Evolutionary conservation across 108 stramenopile species (phyloP).

Genomic region (Epipyxis sp.): DNA sequence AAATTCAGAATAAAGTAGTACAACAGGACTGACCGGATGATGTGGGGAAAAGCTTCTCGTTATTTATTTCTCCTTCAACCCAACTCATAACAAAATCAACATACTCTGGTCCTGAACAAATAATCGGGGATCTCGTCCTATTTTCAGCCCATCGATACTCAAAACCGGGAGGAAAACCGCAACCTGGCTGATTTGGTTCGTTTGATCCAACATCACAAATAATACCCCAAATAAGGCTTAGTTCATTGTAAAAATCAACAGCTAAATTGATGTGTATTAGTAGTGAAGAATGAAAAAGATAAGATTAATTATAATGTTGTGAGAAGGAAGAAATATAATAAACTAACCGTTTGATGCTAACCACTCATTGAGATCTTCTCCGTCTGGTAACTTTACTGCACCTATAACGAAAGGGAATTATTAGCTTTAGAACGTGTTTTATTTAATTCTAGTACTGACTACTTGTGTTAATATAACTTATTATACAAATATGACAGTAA

Average conservation of each 20-base stretch:
- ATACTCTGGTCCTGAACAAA: slow-evolving; percentile 40
- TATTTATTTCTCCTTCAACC: slow-evolving; percentile 61
- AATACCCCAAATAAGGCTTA: slow-evolving; percentile 54
- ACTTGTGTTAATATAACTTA: too few species aligned
- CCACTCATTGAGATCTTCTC: slow-evolving; percentile 57
- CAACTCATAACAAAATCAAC: slow-evolving; percentile 60
- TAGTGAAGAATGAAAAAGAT: neutral
- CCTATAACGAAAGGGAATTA: neutral
- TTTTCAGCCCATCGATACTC: slow-evolving; percentile 46
- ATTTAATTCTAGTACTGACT: too few species aligned
- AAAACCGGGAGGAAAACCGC: slow-evolving; percentile 37
- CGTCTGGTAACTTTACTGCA: slow-evolving; percentile 34
- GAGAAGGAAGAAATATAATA: neutral
- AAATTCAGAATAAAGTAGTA: slow-evolving; percentile 2
- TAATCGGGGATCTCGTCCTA: neutral
- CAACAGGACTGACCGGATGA: neutral
- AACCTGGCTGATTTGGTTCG: slow-evolving; percentile 23
- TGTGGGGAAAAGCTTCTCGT: slow-evolving; percentile 39
- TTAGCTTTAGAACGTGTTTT: too few species aligned
- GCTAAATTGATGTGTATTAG: slow-evolving; percentile 44
- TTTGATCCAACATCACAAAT: slow-evolving; percentile 32
- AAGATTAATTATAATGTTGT: neutral
- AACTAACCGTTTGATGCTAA: slow-evolving; percentile 60
- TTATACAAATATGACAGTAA: too few species aligned
- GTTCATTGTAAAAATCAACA: slow-evolving; percentile 64